phyloP scores from a whole-genome alignment of 1,284 basidiomycete species.

The Schizophyllum amplum region DNA sequence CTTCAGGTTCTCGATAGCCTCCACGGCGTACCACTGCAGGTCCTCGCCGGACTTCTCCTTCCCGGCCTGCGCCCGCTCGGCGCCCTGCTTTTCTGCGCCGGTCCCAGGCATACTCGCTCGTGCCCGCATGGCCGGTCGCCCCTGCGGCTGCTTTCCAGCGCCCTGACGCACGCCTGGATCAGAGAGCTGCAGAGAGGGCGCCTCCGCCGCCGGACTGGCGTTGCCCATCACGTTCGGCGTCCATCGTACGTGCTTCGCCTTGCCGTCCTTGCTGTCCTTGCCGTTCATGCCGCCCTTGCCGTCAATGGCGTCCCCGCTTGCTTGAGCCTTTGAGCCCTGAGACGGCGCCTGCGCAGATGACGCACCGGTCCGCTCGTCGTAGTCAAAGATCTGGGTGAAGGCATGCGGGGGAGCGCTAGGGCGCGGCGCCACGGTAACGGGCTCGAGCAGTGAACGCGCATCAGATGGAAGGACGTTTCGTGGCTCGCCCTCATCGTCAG shows the following conservation, averaged over 20 bases:
- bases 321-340: slow-evolving; percentile 6
- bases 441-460: slow-evolving; percentile 20
- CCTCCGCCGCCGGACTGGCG: background rate
- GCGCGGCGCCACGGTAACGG: slow-evolving; percentile 23
- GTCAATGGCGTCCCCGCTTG: slow-evolving; percentile 6
- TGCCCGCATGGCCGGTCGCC: background rate
- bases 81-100: slow-evolving; percentile 8
- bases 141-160: slow-evolving; percentile 1
- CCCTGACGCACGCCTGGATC: background rate
- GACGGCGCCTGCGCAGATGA: slow-evolving; percentile 14
- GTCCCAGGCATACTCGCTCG: slow-evolving; percentile 2
- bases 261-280: slow-evolving; percentile 9
- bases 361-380: slow-evolving; percentile 15
- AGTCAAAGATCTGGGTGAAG: slow-evolving; percentile 28
- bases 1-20: slow-evolving; percentile 7
- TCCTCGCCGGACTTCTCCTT: slow-evolving; percentile 5
- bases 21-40: slow-evolving; percentile 6
- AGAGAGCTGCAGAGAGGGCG: background rate
- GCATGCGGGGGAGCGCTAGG: slow-evolving; percentile 28
- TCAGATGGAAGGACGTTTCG: slow-evolving; percentile 26
- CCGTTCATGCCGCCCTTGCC: slow-evolving; percentile 11
- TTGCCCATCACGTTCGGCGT: slow-evolving; percentile 19
- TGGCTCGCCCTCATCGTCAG: slow-evolving; percentile 34
- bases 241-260: slow-evolving; percentile 25
- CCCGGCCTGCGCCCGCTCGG: slow-evolving; percentile 1